Conservation (phyloP, 1,139 yeast genomes). For the Pichia sorboxylosa region DNA sequence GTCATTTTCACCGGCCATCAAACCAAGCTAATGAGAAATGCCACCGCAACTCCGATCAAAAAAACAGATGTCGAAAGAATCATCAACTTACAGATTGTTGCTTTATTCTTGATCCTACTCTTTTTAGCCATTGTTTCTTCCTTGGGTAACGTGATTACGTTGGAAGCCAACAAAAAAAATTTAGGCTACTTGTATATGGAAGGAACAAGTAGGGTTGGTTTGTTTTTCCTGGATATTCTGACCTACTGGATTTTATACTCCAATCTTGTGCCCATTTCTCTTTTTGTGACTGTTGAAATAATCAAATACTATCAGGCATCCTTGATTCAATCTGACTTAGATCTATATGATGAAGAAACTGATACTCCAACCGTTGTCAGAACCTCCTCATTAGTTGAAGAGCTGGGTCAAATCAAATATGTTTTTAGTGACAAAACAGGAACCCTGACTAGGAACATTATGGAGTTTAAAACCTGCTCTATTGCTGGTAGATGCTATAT, state of each 20-base stretch:
- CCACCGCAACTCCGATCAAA: slow-evolving; percentile 96
- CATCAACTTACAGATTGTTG: slow-evolving; percentile 84
- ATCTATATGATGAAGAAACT: slow-evolving; percentile 74
- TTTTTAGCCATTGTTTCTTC: slow-evolving; percentile 70
- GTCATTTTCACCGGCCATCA: slow-evolving; percentile 97
- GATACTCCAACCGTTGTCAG: slow-evolving; percentile 94
- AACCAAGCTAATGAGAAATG: slow-evolving; percentile 95
- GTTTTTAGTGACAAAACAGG: slow-evolving; percentile 96
- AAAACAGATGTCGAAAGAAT: slow-evolving; percentile 94
- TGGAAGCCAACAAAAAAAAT: slow-evolving; percentile 39
- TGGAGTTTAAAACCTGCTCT: slow-evolving; percentile 93
- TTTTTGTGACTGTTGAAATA: slow-evolving; percentile 90
- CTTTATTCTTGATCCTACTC: slow-evolving; percentile 70
- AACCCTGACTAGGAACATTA: slow-evolving; percentile 83
- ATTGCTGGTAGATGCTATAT: slow-evolving; percentile 90
- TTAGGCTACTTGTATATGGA: slow-evolving; percentile 57
- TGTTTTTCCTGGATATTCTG: slow-evolving; percentile 76
- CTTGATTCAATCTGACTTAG: slow-evolving; percentile 88
- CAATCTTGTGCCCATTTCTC: slow-evolving; percentile 86
- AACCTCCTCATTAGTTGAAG: slow-evolving; percentile 92
- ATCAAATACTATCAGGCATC: slow-evolving; percentile 92
- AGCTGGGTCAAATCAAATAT: slow-evolving; percentile 89
- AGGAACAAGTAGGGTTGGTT: slow-evolving; percentile 50
- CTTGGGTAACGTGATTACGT: slow-evolving; percentile 73
- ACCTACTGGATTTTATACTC: slow-evolving; percentile 96